Base-by-base conservation (phyloP, 2,329 filamentous ascomycete genomes). In the Fusarium circinatum region DNA sequence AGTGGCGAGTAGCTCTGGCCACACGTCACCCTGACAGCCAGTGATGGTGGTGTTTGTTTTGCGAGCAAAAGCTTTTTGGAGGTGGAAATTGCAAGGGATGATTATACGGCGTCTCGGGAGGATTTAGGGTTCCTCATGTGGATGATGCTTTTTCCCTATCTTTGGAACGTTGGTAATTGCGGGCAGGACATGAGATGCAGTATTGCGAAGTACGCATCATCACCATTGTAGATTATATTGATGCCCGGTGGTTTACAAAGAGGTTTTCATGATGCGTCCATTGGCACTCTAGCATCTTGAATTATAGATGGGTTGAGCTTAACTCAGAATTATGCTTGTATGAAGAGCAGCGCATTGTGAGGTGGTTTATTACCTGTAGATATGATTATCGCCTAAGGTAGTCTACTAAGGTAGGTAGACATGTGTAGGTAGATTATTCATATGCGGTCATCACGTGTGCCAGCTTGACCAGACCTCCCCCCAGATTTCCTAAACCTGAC, bases 51-150 rank as follows among this genome's bases (percentile, higher is more conserved):
- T 76, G 74, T 61, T 52, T 70, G 58, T 72, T 70, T 79, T 75
- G 65, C 65, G 52, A 78, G 76, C 69, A 78, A 78, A 78, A 79
- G 71, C 73, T 73, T 69, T 67, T 55, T 66, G 56, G 65, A 75
- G 75, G 66, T 72, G 73, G 75, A 73, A 73, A 73, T 71, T 66
- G 73, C 66, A 55, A 74, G 70, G 70, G 68, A 71, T 73, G 68
- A 48, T 75, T 68, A 73, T 74, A 76, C 59, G 76, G 78, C 75
- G 77, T 78, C 77, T 77, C 51, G 74, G 78, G 69, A 77, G 74
- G 75, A 68, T 55, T 52, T 68, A 55, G 63, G 64, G 73, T 68
- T 73, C 74, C 75, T 78, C 76, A 74, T 70, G 69, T 59, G 65
- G 70, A 72, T 60, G 74, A 75, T 52, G 32, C n/a, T 47, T 55